Evolutionary conservation across 352 stramenopile genomes (phyloP), one percentile per base, ranked within the genome.

Genomic region (Hyaloperonospora arabidopsidis): DNA sequence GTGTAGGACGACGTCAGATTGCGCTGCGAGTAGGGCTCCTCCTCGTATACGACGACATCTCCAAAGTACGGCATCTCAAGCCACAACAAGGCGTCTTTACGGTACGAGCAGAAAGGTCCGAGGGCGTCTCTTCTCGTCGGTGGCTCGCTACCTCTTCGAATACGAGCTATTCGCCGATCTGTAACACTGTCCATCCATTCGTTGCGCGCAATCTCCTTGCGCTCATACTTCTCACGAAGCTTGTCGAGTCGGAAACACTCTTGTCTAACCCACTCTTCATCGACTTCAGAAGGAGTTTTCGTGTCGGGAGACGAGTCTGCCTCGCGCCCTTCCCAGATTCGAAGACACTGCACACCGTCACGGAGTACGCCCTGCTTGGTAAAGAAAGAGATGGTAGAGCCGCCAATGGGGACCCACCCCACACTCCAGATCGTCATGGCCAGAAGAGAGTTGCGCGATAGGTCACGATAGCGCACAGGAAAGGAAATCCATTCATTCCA

Each of bases 171-270:
- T 45, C 84, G 81, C 41, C 84, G 79, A 54, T 92, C 80, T 13
- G 84, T 94, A 38, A 94, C 79, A 49, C 79, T 84, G 55, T 97
- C 89, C 68, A 97, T 92, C 89, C 88, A 97, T 57, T 95, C 84
- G 59, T 92, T 89, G 17, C 76, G 73, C 21, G 74, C 58, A 45
- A 95, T 90, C 43, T 94, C 79, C 29, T 90, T 90, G 49, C 86
- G 84, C 32, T 93, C 86, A 65, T 94, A 95, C 61, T 86, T 87
- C 55, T 97, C 87, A 10, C 81, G 75, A 1, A 88, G 76, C 57
- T 96, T 94, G 65, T 93, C 81, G 28, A 95, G 71, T 21, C 82
- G 79, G 28, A 89, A 93, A 29, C 74, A 84, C 49, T 95, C 74
- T 40, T 89, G 78, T 13, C 68, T 58, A 13, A 74, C 55, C 78